Evolutionary conservation across 257 asterid species (phyloP), one percentile per base, ranked within the genome.

Genomic region (Scutellaria baicalensis): DNA sequence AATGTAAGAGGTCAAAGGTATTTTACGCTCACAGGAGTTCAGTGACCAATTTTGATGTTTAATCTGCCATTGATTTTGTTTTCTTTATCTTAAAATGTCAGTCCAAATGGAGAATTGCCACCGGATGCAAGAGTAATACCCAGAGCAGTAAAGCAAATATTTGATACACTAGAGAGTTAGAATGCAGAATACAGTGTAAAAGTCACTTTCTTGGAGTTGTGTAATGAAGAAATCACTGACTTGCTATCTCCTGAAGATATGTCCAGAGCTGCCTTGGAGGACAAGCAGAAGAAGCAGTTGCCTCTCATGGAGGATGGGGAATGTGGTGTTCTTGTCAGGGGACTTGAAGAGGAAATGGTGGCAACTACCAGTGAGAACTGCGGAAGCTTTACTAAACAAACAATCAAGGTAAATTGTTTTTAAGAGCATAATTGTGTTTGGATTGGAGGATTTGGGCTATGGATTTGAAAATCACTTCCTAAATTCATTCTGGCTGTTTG

Each of bases 241-340:
- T 80, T 91, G 67, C 72, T 91, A 61, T 95, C 90, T 63, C 97
- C 89, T 44, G 97, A 91, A 59, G 97, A 91, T 51, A 31, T 89
- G 8, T 80, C 95, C 38, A 86, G 80, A 77, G 77, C 79, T 77
- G 68, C 83, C 27, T 8, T 59, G 63, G 97, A 91, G 54, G 97
- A 91, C 20, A 91, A 88, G 75, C 95, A 87, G 86, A 91, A 85
- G 81, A 91, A 87, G 67, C 91, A 80, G 71, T 72, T 91, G 70
- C 93, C 95, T 47, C 89, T 91, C 14, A 89, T 91, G 95, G 96
- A 91, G 77, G 97, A 91, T 76, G 96, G 96, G 13, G 89, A 89
- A 78, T 95, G 97, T n/a, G 97, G 96, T 21, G 97, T 89, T 73
- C 88, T 91, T 69, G 95, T 91, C 9, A 85, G 95, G 76, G 97